These are phyloP conservation scores for Macaranga tanarius DNA, from an alignment of 441 rosid species.

Conservation along the genomic window DNA sequence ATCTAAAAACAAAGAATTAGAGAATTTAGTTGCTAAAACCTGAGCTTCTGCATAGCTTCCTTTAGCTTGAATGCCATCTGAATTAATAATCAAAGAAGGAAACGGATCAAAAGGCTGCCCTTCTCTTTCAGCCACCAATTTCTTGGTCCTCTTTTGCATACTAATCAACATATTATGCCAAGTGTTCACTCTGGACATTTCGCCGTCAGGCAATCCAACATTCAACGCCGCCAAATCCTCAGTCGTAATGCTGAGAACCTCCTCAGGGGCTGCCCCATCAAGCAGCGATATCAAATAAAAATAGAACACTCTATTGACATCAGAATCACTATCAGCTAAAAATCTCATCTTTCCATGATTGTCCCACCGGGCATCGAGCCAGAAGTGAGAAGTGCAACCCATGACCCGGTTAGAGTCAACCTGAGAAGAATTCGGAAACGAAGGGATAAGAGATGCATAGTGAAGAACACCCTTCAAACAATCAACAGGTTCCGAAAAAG, in stretches of 20 bases:
- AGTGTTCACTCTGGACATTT: slow-evolving; percentile 79
- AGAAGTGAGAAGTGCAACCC: slow-evolving; percentile 94
- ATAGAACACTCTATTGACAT: slow-evolving; percentile 71
- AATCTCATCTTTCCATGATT: slow-evolving; percentile 65
- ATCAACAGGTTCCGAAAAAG: slow-evolving; percentile 55
- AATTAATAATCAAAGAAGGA: slow-evolving; percentile 66
- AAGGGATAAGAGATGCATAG: slow-evolving; percentile 55
- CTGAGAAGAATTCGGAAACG: slow-evolving; percentile 50
- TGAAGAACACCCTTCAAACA: slow-evolving; percentile 68
- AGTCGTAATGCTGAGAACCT: slow-evolving; percentile 62
- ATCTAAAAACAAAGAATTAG: not conserved
- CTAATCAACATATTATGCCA: slow-evolving; percentile 88
- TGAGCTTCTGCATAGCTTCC: slow-evolving; percentile 96
- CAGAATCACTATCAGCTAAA: slow-evolving; percentile 81
- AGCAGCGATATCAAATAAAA: slow-evolving; percentile 64
- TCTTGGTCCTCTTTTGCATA: slow-evolving; percentile 92
- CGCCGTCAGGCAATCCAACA: slow-evolving; percentile 56
- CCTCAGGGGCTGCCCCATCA: slow-evolving; percentile 68
- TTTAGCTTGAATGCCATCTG: slow-evolving; percentile 62
- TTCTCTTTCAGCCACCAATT: slow-evolving; percentile 53
- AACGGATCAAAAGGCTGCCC: slow-evolving; percentile 70
- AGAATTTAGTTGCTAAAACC: slow-evolving; percentile 40
- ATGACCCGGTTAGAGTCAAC: slow-evolving; percentile 74
- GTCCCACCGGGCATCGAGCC: slow-evolving; percentile 69
- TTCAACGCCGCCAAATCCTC: slow-evolving; percentile 73